Evolutionary conservation across 768 basidiomycete genomes (phyloP), one percentile per base, ranked within the genome.

Genomic region (Leccinum aurantiacum): DNA sequence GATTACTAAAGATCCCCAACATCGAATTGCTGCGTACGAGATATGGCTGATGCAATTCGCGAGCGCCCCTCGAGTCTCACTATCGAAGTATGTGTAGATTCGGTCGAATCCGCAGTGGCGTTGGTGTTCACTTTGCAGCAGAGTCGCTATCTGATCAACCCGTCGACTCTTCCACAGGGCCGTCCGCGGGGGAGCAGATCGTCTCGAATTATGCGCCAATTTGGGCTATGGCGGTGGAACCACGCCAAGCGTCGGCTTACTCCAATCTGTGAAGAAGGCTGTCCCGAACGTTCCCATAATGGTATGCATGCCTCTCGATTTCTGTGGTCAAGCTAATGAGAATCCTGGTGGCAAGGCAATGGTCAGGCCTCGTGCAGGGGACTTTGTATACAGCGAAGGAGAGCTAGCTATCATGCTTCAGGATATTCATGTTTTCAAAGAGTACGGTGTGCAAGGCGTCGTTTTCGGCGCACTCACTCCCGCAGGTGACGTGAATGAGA

Each of bases 321-420:
- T 51, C 52, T 3, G 6, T 50, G 11, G 35, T 44, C 17, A 55
- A 33, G 46, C 8, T 14, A 29, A 17, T 59, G 47, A 31, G 51
- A 11, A 59, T 54, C 56, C 46, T 53, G 37, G 53, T 51, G 10
- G 22, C 57, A 64, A 92, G 92, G 82, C 79, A 24, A 92, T 95
- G 90, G 78, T 94, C 58, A 83, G 92, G 37, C 91, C 92, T 10
- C 82, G 92, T 29, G 76, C 80, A 3, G 93, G 93, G 0, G 90
- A 92, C 70, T 94, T 95, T 70, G 68, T 86, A 4, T 95, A 93
- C 70, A 80, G 86, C 3, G 71, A 81, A 9, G 73, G 74, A 8
- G 93, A 95, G 69, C 58, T 91, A 5, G 77, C 79, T 11, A 84
- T 90, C 54, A 94, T 94, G 87, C 65, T 85, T 33, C 85, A 87